These are phyloP conservation scores for Fusarium duplospermum DNA, from an alignment of 2,329 filamentous ascomycete genomes.

Conservation along the genomic window DNA sequence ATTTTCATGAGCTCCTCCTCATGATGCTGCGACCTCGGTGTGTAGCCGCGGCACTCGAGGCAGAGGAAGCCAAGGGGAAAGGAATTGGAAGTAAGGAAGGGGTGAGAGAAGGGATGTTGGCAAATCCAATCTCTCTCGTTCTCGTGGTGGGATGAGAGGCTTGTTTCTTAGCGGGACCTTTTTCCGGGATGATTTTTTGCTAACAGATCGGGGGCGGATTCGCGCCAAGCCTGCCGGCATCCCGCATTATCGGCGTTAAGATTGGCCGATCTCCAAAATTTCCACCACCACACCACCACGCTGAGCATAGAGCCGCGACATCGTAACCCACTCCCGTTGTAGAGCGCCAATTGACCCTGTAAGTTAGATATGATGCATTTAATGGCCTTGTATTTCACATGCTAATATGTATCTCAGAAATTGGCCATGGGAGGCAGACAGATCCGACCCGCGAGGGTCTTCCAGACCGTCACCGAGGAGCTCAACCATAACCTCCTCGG, in stretches of 20 bases:
- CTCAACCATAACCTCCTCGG: conserved; percentile 56
- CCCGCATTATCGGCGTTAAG: conserved; percentile 44
- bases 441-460: conserved; percentile 60
- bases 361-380: not conserved
- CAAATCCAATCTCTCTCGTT: conserved; percentile 37
- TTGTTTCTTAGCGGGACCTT: conserved; percentile 39
- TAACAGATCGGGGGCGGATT: conserved; percentile 30
- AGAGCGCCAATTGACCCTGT: conserved; percentile 36
- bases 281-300: conserved; percentile 40
- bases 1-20: conserved; percentile 70
- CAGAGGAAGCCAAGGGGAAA: not conserved
- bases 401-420: conserved; percentile 17
- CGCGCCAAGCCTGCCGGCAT: conserved; percentile 36
- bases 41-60: conserved; percentile 23
- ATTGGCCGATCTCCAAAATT: conserved; percentile 50
- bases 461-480: conserved; percentile 58
- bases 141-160: conserved; percentile 32
- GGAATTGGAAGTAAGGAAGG: not conserved
- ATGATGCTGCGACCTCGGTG: conserved; percentile 51
- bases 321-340: conserved; percentile 20
- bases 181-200: conserved; percentile 41
- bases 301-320: conserved; percentile 22
- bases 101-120: conserved; percentile 32
- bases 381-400: not conserved
- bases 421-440: conserved; percentile 57